These are phyloP conservation scores for Phyllosticta ampelicida DNA, from an alignment of 2,329 filamentous ascomycete genomes.

Conservation along the genomic window DNA sequence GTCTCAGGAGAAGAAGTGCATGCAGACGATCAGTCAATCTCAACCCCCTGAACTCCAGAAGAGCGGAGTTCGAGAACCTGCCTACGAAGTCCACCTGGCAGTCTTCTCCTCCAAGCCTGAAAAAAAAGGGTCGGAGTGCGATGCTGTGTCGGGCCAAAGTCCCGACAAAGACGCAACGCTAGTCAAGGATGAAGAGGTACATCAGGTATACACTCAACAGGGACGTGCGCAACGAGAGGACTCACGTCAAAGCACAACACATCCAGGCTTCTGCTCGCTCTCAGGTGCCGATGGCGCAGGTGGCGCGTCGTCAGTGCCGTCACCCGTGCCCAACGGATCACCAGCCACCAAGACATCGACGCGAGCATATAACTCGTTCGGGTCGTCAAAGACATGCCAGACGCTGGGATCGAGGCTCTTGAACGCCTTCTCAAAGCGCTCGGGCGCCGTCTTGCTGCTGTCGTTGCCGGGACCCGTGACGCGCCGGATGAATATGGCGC, in stretches of 20 bases:
- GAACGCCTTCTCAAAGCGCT: constrained; percentile 77
- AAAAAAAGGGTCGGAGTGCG: too few species aligned
- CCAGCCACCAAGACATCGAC: constrained; percentile 16
- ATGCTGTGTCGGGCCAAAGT: too few species aligned
- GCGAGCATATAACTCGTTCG: constrained; percentile 49
- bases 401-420: constrained; percentile 54
- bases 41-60: too few species aligned
- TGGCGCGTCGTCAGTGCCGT: neutral
- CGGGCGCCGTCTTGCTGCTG: constrained; percentile 55
- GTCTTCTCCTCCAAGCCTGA: too few species aligned
- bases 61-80: too few species aligned
- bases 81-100: too few species aligned
- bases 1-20: too few species aligned
- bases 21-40: too few species aligned
- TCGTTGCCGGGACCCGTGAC: constrained; percentile 64
- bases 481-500: constrained; percentile 74
- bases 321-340: neutral
- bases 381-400: constrained; percentile 77
- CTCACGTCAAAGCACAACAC: neutral
- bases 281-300: neutral
- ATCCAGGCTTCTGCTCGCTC: neutral
- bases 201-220: neutral
- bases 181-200: neutral
- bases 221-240: neutral
- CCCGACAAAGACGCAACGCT: too few species aligned